Percentiles rank a stretch among this genome's conserved stretches.
Evolutionary conservation across 2,329 filamentous ascomycete genomes (phyloP).

Genomic region (Chalara sp.): DNA sequence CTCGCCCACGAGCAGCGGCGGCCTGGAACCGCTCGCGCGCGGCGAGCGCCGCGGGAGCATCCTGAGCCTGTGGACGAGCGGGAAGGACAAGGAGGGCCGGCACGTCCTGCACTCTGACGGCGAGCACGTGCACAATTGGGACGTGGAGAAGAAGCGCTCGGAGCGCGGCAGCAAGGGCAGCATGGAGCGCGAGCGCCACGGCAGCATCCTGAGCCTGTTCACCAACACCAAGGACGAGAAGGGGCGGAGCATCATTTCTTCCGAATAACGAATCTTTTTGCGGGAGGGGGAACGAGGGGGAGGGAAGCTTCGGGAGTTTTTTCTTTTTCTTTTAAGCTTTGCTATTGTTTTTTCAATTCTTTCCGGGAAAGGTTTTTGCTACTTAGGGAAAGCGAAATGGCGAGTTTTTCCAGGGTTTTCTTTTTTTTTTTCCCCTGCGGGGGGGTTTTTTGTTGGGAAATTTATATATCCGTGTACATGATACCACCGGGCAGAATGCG

Average conservation of each 20-base stretch:
- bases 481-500: no score
- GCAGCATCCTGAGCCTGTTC: constrained; percentile 16
- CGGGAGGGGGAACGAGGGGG: no score
- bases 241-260: constrained; percentile 6
- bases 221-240: constrained; percentile 10
- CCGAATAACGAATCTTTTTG: background rate
- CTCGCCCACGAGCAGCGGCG: background rate
- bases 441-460: no score
- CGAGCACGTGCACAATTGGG: constrained; percentile 2
- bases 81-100: constrained; percentile 13
- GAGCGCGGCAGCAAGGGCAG: background rate
- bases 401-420: no score
- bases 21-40: no score
- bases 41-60: constrained; percentile 1
- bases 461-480: no score
- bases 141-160: constrained; percentile 2
- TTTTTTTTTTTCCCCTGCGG: no score
- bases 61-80: constrained; percentile 4
- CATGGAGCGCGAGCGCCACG: constrained; percentile 6
- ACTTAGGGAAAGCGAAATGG: no score
- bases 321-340: no score
- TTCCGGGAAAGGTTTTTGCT: no score
- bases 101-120: constrained; percentile 10
- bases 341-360: no score
- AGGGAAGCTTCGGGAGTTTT: no score